Evolutionary conservation across 257 asterid species (phyloP), one percentile per base, ranked within the genome.

Genomic region (Nyctanthes arbortristis): DNA sequence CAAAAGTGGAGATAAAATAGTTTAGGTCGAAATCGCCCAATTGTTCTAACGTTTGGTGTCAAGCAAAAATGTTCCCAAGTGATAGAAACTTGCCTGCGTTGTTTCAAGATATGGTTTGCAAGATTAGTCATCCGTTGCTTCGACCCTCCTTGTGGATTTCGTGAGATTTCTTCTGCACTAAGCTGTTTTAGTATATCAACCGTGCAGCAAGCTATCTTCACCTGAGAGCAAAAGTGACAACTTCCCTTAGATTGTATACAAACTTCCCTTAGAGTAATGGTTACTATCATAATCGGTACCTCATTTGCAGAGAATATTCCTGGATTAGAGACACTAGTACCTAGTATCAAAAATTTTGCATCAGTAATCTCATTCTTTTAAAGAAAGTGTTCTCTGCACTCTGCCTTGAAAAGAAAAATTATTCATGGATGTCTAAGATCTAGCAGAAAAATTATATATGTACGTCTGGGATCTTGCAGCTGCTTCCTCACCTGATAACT

Each of bases 181-280:
- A 94, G 96, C 49, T 94, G 99, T 73, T 94, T 94, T 35, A 91
- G 84, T 68, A 91, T 84, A 79, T 94, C 99, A 22, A 85, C 92
- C 1, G 97, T 82, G 87, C 93, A 80, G 80, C 93, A 88, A 75
- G 95, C 96, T 64, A 94, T 80, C 49, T 89, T 85, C 70, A 94
- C 89, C 97, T 93, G 82, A 49, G 70, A 78, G 64, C 72, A 28
- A 39, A 65, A 61, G 74, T n/a, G n/a, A n/a, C n/a, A n/a, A n/a
- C n/a, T n/a, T n/a, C n/a, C n/a, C n/a, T n/a, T 58, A 67, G 55
- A 20, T 20, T 45, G 55, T 45, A 45, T 5, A 45, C 24, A 45
- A 45, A n/a, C 24, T 14, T 43, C 52, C 52, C 52, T 24, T 24
- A 28, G 32, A 28, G 61, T 30, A 57, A 31, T 61, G 68, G 40